These are phyloP conservation scores for Globisporangium solare DNA, from an alignment of 352 stramenopile species.

Conservation along the genomic window DNA sequence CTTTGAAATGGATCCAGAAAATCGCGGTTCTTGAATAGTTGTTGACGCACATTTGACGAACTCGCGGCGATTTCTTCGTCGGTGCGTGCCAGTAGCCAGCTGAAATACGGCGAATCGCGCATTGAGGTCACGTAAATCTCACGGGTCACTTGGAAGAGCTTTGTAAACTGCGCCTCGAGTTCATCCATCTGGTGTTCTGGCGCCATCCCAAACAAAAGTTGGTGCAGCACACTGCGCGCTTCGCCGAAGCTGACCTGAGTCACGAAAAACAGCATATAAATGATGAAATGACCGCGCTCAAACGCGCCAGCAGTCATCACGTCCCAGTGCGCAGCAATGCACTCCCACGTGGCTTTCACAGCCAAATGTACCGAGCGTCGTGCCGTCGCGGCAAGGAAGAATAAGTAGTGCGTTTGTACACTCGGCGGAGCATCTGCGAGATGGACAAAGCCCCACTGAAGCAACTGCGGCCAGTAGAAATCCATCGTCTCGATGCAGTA, in stretches of 20 bases:
- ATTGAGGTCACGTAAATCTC: constrained; percentile 26
- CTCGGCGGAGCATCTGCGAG: constrained; percentile 37
- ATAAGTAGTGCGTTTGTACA: constrained; percentile 57
- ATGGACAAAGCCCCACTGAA: constrained; percentile 60
- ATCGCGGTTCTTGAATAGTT: constrained; percentile 17
- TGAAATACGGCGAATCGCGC: constrained; percentile 46
- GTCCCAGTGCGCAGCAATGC: constrained; percentile 58
- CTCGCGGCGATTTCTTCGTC: constrained; percentile 42
- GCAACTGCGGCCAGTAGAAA: constrained; percentile 68
- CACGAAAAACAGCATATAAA: constrained; percentile 60
- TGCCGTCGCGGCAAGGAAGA: constrained; percentile 46
- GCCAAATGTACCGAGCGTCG: constrained; percentile 54
- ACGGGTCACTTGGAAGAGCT: constrained; percentile 38
- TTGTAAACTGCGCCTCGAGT: constrained; percentile 30
- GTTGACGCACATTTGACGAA: constrained; percentile 22
- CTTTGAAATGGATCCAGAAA: constrained; percentile 52
- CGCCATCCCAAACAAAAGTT: constrained; percentile 38
- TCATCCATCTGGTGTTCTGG: constrained; percentile 37
- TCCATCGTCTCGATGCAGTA: constrained; percentile 49
- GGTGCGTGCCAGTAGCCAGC: constrained; percentile 46
- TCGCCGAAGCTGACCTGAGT: constrained; percentile 59
- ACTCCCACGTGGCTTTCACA: constrained; percentile 60
- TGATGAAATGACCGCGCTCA: constrained; percentile 38
- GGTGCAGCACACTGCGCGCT: constrained; percentile 31
- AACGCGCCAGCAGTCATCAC: constrained; percentile 40